Evolutionary conservation across 805 yeast species (phyloP).

Genomic region (Cyberlindnera galapagoensis): DNA sequence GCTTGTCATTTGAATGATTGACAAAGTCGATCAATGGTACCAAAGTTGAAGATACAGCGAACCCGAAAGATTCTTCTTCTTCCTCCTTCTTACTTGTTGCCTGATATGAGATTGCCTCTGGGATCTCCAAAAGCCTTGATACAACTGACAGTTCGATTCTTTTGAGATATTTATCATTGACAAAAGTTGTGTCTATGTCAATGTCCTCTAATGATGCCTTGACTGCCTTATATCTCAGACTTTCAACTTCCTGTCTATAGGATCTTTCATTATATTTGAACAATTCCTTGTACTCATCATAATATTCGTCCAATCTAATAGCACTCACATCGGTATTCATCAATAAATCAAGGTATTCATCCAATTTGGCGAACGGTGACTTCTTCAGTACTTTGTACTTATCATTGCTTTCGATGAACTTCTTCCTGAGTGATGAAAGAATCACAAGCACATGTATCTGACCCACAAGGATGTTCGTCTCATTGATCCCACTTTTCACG

Average conservation of each 20-base stretch:
- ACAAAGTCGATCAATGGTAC: slow-evolving; percentile 67
- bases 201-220: slow-evolving; percentile 19
- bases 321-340: slow-evolving; percentile 26
- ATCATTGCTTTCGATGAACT: slow-evolving; percentile 1
- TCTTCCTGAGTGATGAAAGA: slow-evolving; percentile 13
- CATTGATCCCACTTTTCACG: slow-evolving; percentile 19
- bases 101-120: slow-evolving; percentile 26
- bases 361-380: slow-evolving; percentile 23
- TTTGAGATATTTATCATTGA: slow-evolving; percentile 12
- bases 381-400: slow-evolving; percentile 5
- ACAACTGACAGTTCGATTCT: slow-evolving; percentile 39
- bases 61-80: slow-evolving; percentile 28
- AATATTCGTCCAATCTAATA: slow-evolving; percentile 21
- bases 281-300: slow-evolving; percentile 22
- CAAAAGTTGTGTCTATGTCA: slow-evolving; percentile 5
- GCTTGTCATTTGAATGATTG: slow-evolving; percentile 42
- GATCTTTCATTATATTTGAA: slow-evolving; percentile 18
- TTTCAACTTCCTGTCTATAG: slow-evolving; percentile 15
- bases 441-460: slow-evolving; percentile 19
- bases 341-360: slow-evolving; percentile 29
- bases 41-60: slow-evolving; percentile 43
- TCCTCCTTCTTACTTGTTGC: slow-evolving; percentile 3
- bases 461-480: slow-evolving; percentile 23
- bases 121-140: slow-evolving; percentile 62
- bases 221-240: slow-evolving; percentile 15